Evolutionary conservation across 106 monocot species (phyloP).

Genomic region (Agapanthus africanus): DNA sequence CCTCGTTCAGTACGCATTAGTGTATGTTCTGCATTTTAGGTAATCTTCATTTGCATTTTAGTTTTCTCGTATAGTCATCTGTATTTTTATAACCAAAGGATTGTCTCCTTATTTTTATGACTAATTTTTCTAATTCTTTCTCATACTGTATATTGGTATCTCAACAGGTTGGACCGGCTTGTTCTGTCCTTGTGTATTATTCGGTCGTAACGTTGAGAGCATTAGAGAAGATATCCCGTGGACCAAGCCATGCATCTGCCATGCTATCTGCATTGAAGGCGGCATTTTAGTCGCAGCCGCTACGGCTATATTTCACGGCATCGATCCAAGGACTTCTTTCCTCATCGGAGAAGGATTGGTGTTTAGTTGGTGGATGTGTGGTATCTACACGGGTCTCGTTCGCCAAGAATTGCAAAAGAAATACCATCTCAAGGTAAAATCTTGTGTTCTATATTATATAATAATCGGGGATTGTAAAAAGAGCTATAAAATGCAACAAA

Average conservation of each 20-base stretch:
- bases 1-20: too few species aligned
- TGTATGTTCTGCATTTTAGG: too few species aligned
- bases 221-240: slow-evolving; percentile 75
- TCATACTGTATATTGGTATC: too few species aligned
- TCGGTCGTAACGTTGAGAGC: slow-evolving; percentile 81
- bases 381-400: slow-evolving; percentile 73
- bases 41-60: too few species aligned
- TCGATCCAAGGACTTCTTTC: slow-evolving; percentile 78
- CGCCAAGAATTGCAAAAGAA: slow-evolving; percentile 86
- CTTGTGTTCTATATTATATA: too few species aligned
- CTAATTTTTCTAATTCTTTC: too few species aligned
- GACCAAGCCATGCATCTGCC: slow-evolving; percentile 72
- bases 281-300: slow-evolving; percentile 75
- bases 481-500: too few species aligned
- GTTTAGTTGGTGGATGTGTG: slow-evolving; percentile 96
- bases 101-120: too few species aligned
- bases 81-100: too few species aligned
- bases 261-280: slow-evolving; percentile 90
- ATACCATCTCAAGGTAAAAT: slow-evolving; percentile 95
- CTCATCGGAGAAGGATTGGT: slow-evolving; percentile 78
- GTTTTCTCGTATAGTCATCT: too few species aligned
- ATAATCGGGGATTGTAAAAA: too few species aligned
- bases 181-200: slow-evolving; percentile 90
- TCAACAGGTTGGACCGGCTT: slow-evolving; percentile 78
- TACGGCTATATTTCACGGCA: slow-evolving; percentile 76